Evolutionary conservation across 768 basidiomycete genomes (phyloP).

Genomic region (Pleurotus djamor): DNA sequence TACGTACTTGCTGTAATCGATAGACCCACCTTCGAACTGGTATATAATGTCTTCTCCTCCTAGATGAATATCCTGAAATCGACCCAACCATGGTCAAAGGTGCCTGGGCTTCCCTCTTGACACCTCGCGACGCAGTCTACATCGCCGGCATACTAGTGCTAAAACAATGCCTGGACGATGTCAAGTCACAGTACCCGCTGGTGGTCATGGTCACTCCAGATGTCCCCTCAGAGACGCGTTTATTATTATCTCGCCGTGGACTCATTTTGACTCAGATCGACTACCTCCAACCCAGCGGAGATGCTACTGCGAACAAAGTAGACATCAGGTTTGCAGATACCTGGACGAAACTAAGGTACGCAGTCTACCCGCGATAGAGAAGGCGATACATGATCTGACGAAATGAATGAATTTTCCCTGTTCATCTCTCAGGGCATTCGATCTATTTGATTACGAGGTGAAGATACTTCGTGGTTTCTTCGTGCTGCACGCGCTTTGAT

Average conservation of each 20-base stretch:
- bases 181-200: conserved; percentile 68
- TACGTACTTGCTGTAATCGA: too few species aligned
- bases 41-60: too few species aligned
- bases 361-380: conserved; percentile 1
- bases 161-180: conserved; percentile 48
- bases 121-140: conserved; percentile 40
- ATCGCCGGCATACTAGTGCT: conserved; percentile 64
- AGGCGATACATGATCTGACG: neutral
- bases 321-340: conserved; percentile 64
- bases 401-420: neutral
- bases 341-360: conserved; percentile 66
- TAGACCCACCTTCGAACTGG: too few species aligned
- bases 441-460: conserved; percentile 67
- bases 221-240: conserved; percentile 47
- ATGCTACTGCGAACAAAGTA: conserved; percentile 38
- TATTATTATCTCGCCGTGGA: conserved; percentile 48
- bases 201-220: conserved; percentile 72
- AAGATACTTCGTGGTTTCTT: neutral
- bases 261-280: conserved; percentile 61
- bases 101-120: conserved; percentile 46
- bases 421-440: conserved; percentile 46
- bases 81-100: conserved; percentile 17
- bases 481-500: conserved; percentile 3
- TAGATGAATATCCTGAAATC: too few species aligned
- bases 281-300: conserved; percentile 42